Evolutionary conservation across 1,284 basidiomycete genomes (phyloP).

Genomic region (Mycosarcoma mackinlayi): DNA sequence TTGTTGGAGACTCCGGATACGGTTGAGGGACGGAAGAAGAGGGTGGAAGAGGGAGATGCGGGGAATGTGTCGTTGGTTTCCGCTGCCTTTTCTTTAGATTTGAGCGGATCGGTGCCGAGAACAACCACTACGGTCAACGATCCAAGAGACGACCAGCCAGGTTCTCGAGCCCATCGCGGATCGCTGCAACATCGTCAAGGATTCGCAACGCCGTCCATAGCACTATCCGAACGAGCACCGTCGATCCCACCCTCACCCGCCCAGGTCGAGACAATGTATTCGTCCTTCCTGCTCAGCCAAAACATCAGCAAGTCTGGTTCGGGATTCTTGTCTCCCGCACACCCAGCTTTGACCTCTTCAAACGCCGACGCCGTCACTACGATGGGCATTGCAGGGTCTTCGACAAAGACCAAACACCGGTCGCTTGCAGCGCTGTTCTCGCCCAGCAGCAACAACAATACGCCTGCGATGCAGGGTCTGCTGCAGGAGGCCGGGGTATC

Average conservation of each 20-base stretch:
- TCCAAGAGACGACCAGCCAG: no score
- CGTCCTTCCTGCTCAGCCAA: slow-evolving; percentile 36
- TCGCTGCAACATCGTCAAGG: not conserved
- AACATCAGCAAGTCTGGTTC: slow-evolving; percentile 23
- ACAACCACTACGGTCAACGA: no score
- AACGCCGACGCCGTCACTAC: not conserved
- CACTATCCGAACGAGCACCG: not conserved
- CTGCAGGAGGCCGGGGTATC: slow-evolving; percentile 1
- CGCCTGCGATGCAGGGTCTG: slow-evolving; percentile 5
- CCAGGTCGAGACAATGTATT: slow-evolving; percentile 39
- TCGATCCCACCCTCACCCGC: slow-evolving; percentile 14
- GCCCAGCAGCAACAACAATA: not conserved
- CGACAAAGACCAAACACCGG: slow-evolving; percentile 9
- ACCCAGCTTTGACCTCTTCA: slow-evolving; percentile 1
- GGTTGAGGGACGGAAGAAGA: not conserved
- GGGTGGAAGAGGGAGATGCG: not conserved
- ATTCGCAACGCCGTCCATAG: not conserved
- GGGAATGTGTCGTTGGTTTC: slow-evolving; percentile 32
- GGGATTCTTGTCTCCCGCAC: slow-evolving; percentile 24
- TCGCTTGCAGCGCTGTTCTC: slow-evolving; percentile 28
- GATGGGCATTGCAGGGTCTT: not conserved
- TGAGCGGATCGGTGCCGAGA: slow-evolving; percentile 13
- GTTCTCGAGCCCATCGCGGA: no score
- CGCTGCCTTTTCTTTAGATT: slow-evolving; percentile 31
- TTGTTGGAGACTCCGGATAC: slow-evolving; percentile 19